phyloP scores from a whole-genome alignment of 331 rosid genomes.

The Rhamnella rubrinervis region DNA sequence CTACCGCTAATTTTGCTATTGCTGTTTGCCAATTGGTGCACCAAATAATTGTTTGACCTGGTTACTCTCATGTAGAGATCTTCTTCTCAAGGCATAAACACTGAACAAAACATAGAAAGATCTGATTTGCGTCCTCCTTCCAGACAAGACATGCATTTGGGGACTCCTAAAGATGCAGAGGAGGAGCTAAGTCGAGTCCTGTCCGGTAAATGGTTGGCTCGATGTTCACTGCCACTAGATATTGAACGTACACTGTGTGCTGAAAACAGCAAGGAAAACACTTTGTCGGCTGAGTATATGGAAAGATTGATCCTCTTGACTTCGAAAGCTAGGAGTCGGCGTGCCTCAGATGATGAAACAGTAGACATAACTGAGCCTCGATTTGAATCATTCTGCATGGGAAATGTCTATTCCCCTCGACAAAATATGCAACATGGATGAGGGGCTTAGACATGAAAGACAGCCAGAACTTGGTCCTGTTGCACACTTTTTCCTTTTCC shows the following conservation, averaged over 20 bases:
- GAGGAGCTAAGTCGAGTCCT: slow-evolving; percentile 51
- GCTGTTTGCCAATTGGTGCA: not conserved
- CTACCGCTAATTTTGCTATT: slow-evolving; percentile 1
- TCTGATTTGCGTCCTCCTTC: slow-evolving; percentile 23
- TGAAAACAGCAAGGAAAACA: slow-evolving; percentile 35
- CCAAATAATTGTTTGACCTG: slow-evolving; percentile 14
- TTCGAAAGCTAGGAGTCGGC: slow-evolving; percentile 52
- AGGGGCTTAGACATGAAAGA: slow-evolving; percentile 13
- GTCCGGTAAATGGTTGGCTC: slow-evolving; percentile 33
- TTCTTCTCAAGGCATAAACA: slow-evolving; percentile 12
- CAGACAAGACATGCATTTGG: slow-evolving; percentile 25
- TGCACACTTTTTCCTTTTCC: not conserved
- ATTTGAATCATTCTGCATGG: slow-evolving; percentile 71
- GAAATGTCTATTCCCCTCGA: slow-evolving; percentile 34
- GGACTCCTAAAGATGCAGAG: slow-evolving; percentile 41
- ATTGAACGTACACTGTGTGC: slow-evolving; percentile 33
- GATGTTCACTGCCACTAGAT: slow-evolving; percentile 40
- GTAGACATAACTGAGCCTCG: slow-evolving; percentile 90
- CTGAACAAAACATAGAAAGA: slow-evolving; percentile 25
- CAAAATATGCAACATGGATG: not conserved
- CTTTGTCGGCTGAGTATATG: slow-evolving; percentile 42
- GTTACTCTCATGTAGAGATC: slow-evolving; percentile 22
- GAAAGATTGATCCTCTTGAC: slow-evolving; percentile 51
- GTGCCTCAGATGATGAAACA: slow-evolving; percentile 54
- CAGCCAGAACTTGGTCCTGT: not conserved